A percentile compares a stretch with the other conserved stretches of the same genome.
Conservation (phyloP, 768 basidiomycete genomes). For the Suillus sp. region DNA sequence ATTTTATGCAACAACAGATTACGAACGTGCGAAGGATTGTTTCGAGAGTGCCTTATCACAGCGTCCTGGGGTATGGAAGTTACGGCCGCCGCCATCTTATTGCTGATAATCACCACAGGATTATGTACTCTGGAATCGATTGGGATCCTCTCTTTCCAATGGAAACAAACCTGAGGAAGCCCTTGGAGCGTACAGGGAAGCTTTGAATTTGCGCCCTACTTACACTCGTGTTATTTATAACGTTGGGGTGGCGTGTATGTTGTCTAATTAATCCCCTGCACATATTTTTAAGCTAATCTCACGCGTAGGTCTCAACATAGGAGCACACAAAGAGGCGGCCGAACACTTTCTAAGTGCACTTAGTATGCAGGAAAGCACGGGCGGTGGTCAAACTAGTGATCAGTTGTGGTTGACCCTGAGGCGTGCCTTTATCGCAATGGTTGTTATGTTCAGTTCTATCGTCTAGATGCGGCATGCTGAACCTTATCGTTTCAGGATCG, state of each 20-base stretch:
- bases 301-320: conserved; percentile 85
- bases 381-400: conserved; percentile 69
- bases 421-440: conserved; percentile 81
- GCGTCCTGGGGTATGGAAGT: conserved; percentile 62
- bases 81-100: neutral
- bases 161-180: conserved; percentile 95
- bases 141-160: conserved; percentile 94
- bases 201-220: conserved; percentile 86
- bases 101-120: conserved; percentile 49
- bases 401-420: conserved; percentile 91
- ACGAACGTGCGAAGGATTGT: conserved; percentile 90
- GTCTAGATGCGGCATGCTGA: neutral
- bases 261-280: conserved; percentile 3
- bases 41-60: conserved; percentile 85
- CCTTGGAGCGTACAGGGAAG: conserved; percentile 85
- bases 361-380: conserved; percentile 70
- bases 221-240: conserved; percentile 98
- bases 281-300: conserved; percentile 11
- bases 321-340: conserved; percentile 91
- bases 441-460: conserved; percentile 34
- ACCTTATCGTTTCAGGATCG: conserved; percentile 56
- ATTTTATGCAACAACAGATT: conserved; percentile 87
- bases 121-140: conserved; percentile 92
- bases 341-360: conserved; percentile 93
- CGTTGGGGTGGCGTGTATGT: conserved; percentile 94